phyloP scores from a whole-genome alignment of 2,329 filamentous ascomycete species.

The Penicillium sp. region DNA sequence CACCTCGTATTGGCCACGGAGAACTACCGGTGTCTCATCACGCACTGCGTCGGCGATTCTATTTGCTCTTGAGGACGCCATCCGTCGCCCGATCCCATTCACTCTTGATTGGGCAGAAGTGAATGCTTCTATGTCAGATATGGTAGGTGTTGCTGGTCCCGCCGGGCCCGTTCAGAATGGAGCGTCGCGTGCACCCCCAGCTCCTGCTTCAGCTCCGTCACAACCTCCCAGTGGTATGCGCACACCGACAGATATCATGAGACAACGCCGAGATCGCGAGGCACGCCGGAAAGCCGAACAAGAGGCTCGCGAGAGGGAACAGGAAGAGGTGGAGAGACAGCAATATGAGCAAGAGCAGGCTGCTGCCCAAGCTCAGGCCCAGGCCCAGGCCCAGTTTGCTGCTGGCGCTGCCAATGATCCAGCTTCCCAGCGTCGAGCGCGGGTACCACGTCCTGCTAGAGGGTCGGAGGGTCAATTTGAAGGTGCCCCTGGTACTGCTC shows the following conservation, averaged over 20 bases:
- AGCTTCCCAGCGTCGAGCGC: conserved; percentile 29
- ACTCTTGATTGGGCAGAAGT: conserved; percentile 84
- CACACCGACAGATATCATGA: conserved; percentile 89
- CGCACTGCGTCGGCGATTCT: conserved; percentile 88
- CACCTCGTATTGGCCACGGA: conserved; percentile 55
- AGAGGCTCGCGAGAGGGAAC: conserved; percentile 60
- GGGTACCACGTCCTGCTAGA: conserved; percentile 10
- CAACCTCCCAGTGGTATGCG: conserved; percentile 63
- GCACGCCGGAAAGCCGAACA: conserved; percentile 67
- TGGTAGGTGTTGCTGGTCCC: conserved; percentile 61
- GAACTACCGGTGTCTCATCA: conserved; percentile 67
- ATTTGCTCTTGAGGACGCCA: conserved; percentile 86
- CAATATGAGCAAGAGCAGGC: conserved; percentile 41
- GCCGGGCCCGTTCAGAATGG: conserved; percentile 54
- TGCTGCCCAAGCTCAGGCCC: conserved; percentile 18
- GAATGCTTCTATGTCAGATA: conserved; percentile 88
- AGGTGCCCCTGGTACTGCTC: conserved; percentile 4
- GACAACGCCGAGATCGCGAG: conserved; percentile 77
- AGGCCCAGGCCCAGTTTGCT: conserved; percentile 39
- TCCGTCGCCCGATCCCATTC: conserved; percentile 79
- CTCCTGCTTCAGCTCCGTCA: conserved; percentile 55
- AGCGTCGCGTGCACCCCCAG: conserved; percentile 52
- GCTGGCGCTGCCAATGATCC: conserved; percentile 34
- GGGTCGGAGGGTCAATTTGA: conserved; percentile 14
- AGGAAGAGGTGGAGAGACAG: conserved; percentile 52